Evolutionary conservation across 108 stramenopile species (phyloP), one percentile per base, ranked within the genome.

Genomic region (Pseudonitzschia pungens): DNA sequence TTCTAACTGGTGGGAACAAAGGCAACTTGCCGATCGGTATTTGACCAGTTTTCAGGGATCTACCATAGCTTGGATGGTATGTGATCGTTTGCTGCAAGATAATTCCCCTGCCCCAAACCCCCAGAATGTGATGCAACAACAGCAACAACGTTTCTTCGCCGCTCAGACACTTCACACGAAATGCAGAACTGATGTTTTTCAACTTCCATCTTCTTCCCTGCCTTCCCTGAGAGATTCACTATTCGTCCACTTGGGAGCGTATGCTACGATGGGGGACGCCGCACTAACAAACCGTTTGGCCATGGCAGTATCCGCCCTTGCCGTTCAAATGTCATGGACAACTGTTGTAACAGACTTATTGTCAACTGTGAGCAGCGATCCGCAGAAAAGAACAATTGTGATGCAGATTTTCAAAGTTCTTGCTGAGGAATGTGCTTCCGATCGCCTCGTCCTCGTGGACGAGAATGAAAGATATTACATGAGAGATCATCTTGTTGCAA

Each of bases 101-200:
- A 66, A 54, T 29, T 50, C 48, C 21, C 9, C 44, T 42, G n/a
- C 58, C 26, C 21, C 52, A 26, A 42, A 52, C 20, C 5, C 70
- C 24, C 69, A 77, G 45, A 72, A 80, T 5, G 40, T 42, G 26
- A 73, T 78, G 9, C 67, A 78, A 44, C 71, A 81, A 28, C 84
- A 84, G 41, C 90, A 90, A 65, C 82, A 78, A 10, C 88, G 85
- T 28, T 92, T 95, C 78, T 95, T 92, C 82, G 94, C 94, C 11
- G 91, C 94, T 1, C 94, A 92, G 70, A 95, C 94, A 12, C 71
- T 95, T 42, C 90, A 89, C 59, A 79, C 81, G 28, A 95, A 95
- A 83, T 92, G 91, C 69, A 88, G 81, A 52, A 63, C 68, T 41
- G 59, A 73, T 74, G 52, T 82, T 84, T 71, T 76, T 90, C 73